Base-by-base conservation (phyloP, 257 asterid species). In the Salvia miltiorrhiza region DNA sequence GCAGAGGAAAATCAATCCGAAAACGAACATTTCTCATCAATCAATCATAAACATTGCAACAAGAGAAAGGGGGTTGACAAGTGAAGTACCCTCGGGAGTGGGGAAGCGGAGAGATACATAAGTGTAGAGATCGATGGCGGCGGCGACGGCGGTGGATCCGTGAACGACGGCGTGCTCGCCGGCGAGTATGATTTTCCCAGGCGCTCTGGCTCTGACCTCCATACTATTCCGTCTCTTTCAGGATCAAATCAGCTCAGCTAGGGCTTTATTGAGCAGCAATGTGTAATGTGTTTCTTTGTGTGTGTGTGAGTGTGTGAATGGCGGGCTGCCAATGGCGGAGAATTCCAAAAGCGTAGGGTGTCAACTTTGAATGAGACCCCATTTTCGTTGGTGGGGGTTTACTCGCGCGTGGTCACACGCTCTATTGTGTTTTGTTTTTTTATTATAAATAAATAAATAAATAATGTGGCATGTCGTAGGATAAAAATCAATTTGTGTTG, bases 151-250 rank as follows among this genome's bases (percentile, higher is more conserved):
- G 41, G 96, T 83, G 71, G 97, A 84, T 78, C 96, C 97, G 67
- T 93, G 99, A 66, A 93, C 97, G 63, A 93, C 99, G 28, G 99
- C 99, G 61, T 93, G 99, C 76, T 93, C 99, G 12, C 99, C 99
- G 37, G 99, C 88, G 47, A 90, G 83, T 69, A 93, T 93, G 80
- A 93, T 90, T 75, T 93, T 93, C 9, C 97, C 97, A 0, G 99
- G 99, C 28, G 99, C 99, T 84, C 99, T 74, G 30, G 99, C 88
- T 85, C 93, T 81, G 70, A 88, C 96, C 88, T 93, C 99, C 99
- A 93, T 93, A 41, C 65, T 35, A 8, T 45, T 63, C 61, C 0
- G 41, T n/a, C 7, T 74, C 32, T 33, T 60, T n/a, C 12, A 6
- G 58, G 41, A 33, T 44, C 17, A 59, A 72, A 61, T 65, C n/a